Evolutionary conservation across 2,329 filamentous ascomycete genomes (phyloP).

Genomic region (Fusarium newnesense): DNA sequence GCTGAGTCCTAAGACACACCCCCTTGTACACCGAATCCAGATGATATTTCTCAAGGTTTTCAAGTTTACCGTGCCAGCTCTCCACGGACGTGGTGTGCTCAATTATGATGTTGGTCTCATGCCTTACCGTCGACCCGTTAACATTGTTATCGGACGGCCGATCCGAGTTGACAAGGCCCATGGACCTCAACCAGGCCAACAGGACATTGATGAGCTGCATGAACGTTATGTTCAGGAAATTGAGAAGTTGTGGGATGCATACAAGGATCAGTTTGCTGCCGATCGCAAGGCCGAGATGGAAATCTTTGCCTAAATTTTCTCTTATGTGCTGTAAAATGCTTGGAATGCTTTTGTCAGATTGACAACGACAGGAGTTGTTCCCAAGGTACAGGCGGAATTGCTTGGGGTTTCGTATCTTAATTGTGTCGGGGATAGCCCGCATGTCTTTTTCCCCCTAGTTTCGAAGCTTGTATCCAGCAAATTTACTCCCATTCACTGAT

Average conservation of each 20-base stretch:
- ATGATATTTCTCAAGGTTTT: constrained; percentile 84
- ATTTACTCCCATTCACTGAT: background rate
- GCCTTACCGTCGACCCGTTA: constrained; percentile 88
- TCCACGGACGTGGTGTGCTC: constrained; percentile 91
- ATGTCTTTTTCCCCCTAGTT: background rate
- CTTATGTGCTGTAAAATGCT: background rate
- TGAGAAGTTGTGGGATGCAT: constrained; percentile 76
- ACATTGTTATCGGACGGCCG: constrained; percentile 88
- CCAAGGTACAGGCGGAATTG: background rate
- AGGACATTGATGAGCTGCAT: constrained; percentile 85
- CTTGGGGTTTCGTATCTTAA: background rate
- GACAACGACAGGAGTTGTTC: background rate
- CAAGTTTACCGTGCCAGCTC: constrained; percentile 91
- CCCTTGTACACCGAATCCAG: constrained; percentile 82
- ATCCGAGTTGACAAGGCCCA: constrained; percentile 74
- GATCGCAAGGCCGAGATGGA: constrained; percentile 72
- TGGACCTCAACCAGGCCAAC: constrained; percentile 70
- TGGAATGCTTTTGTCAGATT: background rate
- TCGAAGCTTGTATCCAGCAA: background rate
- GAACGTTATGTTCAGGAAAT: constrained; percentile 80
- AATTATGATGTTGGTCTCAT: constrained; percentile 98
- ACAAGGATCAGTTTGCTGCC: constrained; percentile 79
- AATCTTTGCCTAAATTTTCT: constrained; percentile 65
- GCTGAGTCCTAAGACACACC: constrained; percentile 79
- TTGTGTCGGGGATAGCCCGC: background rate